Percentiles rank a stretch among this genome's conserved stretches.
Conservation (phyloP, 257 asterid species). For the Verbascum thapsus region DNA sequence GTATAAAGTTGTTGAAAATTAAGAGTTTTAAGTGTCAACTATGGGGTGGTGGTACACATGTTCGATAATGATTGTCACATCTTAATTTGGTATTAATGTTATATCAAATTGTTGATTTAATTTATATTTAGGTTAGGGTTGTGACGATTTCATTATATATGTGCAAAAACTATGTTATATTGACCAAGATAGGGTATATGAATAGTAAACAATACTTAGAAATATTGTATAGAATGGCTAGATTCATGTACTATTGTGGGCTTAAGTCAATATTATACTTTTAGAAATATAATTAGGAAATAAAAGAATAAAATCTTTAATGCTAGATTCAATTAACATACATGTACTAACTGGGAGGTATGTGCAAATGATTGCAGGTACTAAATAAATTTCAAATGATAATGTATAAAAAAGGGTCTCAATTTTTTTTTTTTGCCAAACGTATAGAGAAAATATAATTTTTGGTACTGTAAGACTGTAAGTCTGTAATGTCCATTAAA, state of each 20-base stretch:
- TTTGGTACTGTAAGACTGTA: too few species aligned
- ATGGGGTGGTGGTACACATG: slow-evolving; percentile 31
- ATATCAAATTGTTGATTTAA: neutral
- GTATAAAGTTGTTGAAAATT: slow-evolving; percentile 11
- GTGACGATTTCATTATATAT: neutral
- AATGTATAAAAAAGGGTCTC: too few species aligned
- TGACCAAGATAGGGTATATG: slow-evolving; percentile 21
- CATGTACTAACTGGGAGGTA: slow-evolving; percentile 6
- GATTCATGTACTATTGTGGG: neutral
- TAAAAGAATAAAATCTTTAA: slow-evolving; percentile 24
- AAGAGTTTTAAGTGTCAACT: slow-evolving; percentile 25
- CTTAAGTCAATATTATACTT: slow-evolving; percentile 18
- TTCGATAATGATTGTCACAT: slow-evolving; percentile 42
- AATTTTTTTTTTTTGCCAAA: neutral
- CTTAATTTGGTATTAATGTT: slow-evolving; percentile 15
- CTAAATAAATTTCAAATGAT: too few species aligned
- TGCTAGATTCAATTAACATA: slow-evolving; percentile 13
- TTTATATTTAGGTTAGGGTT: neutral
- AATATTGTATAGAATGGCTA: neutral
- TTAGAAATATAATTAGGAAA: slow-evolving; percentile 10
- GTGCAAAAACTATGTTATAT: neutral
- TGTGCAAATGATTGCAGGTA: neutral
- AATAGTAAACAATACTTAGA: neutral
- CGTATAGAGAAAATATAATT: too few species aligned
- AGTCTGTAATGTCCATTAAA: too few species aligned